phyloP scores from a whole-genome alignment of 257 asterid genomes.

The Capsicum chinense region DNA sequence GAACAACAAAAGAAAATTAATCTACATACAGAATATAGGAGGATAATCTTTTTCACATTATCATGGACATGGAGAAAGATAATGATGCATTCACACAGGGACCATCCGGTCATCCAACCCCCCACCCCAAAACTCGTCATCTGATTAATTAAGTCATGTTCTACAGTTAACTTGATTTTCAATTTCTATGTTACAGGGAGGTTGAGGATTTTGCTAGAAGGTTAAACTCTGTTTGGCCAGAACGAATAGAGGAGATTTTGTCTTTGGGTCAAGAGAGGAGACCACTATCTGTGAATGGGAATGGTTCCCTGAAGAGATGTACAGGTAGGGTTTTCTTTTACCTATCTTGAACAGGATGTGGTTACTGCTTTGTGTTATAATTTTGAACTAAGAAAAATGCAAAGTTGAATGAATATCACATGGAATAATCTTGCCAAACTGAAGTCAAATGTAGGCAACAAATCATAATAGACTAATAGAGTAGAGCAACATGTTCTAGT shows the following conservation, averaged over 20 bases:
- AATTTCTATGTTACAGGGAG: conserved; percentile 57
- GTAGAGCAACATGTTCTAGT: not conserved
- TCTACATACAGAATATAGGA: not conserved
- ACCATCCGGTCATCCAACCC: not conserved
- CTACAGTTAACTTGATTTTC: conserved; percentile 35
- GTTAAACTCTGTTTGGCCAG: conserved; percentile 94
- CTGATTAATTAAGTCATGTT: not conserved
- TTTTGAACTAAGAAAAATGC: conserved; percentile 19
- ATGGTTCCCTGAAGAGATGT: conserved; percentile 69
- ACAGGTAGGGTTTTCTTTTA: conserved; percentile 49
- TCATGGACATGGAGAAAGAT: not conserved
- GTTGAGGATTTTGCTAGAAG: conserved; percentile 97
- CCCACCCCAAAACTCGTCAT: not conserved
- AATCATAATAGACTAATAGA: conserved; percentile 8
- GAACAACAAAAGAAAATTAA: conserved; percentile 6
- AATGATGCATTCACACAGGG: conserved; percentile 16
- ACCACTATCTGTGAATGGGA: conserved; percentile 61
- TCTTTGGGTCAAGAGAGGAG: conserved; percentile 79
- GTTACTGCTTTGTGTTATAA: not conserved
- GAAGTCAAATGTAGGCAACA: not conserved
- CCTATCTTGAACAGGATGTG: not conserved
- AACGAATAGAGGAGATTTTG: conserved; percentile 82
- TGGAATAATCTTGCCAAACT: not conserved
- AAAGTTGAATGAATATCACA: not conserved
- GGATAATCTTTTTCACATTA: conserved; percentile 4